Evolutionary conservation across 768 basidiomycete genomes (phyloP).

Genomic region (Podaxis pistillaris): DNA sequence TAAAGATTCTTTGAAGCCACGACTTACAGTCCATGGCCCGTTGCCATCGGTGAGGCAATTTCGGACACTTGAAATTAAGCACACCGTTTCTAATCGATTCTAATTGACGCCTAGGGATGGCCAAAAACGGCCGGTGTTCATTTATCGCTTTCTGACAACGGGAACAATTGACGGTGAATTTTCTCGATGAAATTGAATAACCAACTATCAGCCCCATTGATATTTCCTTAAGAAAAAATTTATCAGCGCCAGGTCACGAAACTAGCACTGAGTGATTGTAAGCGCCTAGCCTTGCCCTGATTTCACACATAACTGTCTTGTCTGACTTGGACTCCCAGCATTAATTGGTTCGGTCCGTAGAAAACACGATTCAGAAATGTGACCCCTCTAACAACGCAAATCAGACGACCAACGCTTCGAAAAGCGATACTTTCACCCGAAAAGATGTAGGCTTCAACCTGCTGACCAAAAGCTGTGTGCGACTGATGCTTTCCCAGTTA

Average conservation of each 20-base stretch:
- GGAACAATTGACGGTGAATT: conserved; percentile 84
- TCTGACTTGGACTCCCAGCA: conserved; percentile 35
- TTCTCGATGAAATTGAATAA: not conserved
- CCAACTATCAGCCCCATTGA: conserved; percentile 4
- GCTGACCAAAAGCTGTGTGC: not conserved
- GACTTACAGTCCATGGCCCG: conserved; percentile 98
- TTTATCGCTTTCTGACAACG: conserved; percentile 82
- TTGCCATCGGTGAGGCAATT: conserved; percentile 69
- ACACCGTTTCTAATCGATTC: not conserved
- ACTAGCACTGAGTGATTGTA: conserved; percentile 84
- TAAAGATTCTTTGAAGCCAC: conserved; percentile 44
- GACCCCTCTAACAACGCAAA: not conserved
- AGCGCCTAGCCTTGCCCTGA: conserved; percentile 22
- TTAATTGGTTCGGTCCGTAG: conserved; percentile 63
- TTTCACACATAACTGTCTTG: not conserved
- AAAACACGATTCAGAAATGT: conserved; percentile 12
- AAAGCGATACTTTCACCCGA: conserved; percentile 82
- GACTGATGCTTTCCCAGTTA: conserved; percentile 47
- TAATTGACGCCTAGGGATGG: conserved; percentile 64
- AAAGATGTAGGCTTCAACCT: conserved; percentile 63
- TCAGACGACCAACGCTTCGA: conserved; percentile 44
- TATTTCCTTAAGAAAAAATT: conserved; percentile 66
- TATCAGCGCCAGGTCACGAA: conserved; percentile 95
- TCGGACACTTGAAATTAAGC: conserved; percentile 12
- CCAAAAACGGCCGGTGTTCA: conserved; percentile 87